Evolutionary conservation across 768 basidiomycete species (phyloP), one percentile per base, ranked within the genome.

Genomic region (Leccinellum albellum): DNA sequence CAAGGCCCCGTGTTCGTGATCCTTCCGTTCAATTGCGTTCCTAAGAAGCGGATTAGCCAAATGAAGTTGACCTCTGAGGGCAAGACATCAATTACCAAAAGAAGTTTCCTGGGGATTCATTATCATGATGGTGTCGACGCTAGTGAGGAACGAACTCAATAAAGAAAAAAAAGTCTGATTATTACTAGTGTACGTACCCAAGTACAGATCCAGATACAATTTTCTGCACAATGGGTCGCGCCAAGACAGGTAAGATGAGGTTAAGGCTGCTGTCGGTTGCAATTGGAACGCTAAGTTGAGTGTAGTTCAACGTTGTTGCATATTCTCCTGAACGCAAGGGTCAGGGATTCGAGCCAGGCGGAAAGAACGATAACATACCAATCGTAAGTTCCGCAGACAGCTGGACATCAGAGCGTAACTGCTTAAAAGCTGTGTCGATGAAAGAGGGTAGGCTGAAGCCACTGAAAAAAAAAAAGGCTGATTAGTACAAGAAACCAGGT

Each of bases 1-100:
- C 87, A 89, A 44, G 88, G 88, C 15, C 88, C 88, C 28, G 88
- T 81, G 51, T 88, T 82, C 14, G 78, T 80, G 60, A 90, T 87
- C 26, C 76, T 79, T 23, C 88, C 88, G 31, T 78, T 81, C 54
- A 90, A 68, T 50, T 71, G 70, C 3, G 81, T 77, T 23, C 70
- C 84, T 85, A 53, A 15, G 37, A 14, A 35, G n/a, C 28, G 12
- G 24, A 26, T 66, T 20, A 62, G 53, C 15, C 24, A 46, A 56
- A 44, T 23, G 33, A 46, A 17, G 28, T 21, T 15, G 4, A 51
- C 35, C 31, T n/a, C n/a, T n/a, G n/a, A 49, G 29, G 31, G 9
- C 14, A 14, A 24, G 13, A 29, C 13, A 6, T 51, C 2, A 5
- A 64, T 66, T 73, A 81, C 83, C 75, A 62, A 90, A 90, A 14